Percentiles rank a stretch among this genome's conserved stretches.
These are phyloP conservation scores for Piper longum DNA, from an alignment of 164 flowering plant species.

Conservation along the genomic window DNA sequence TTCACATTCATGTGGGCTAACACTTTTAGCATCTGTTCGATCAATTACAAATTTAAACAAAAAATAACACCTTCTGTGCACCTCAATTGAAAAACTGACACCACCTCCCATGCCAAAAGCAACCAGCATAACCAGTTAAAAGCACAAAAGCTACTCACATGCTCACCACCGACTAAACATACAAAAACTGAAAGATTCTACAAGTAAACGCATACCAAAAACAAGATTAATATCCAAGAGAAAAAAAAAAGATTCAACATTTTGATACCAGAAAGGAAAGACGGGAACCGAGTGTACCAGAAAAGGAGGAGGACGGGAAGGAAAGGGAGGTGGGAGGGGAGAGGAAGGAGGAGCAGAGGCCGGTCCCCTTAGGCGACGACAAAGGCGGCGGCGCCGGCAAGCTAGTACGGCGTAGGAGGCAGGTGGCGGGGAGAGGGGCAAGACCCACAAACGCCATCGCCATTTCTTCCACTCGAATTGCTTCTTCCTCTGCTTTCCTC, in stretches of 20 bases:
- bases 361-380: neutral
- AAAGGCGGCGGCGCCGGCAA: too few species aligned
- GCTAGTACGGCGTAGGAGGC: too few species aligned
- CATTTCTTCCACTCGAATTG: too few species aligned
- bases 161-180: neutral
- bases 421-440: too few species aligned
- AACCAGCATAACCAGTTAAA: neutral
- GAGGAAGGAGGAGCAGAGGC: conserved; percentile 1
- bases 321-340: conserved; percentile 1
- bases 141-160: neutral
- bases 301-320: conserved; percentile 2
- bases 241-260: neutral
- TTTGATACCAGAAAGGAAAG: neutral
- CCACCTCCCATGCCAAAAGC: neutral
- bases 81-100: too few species aligned
- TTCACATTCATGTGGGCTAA: too few species aligned
- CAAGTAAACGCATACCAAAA: neutral
- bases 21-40: too few species aligned
- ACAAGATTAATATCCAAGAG: neutral
- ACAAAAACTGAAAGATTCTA: too few species aligned
- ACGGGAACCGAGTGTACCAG: neutral
- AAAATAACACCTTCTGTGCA: too few species aligned
- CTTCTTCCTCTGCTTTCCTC: too few species aligned
- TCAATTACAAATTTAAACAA: too few species aligned
- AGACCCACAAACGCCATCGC: too few species aligned